Evolutionary conservation across 163 green algal genomes (phyloP).

Genomic region (Chlamydomonas reinhardtii): DNA sequence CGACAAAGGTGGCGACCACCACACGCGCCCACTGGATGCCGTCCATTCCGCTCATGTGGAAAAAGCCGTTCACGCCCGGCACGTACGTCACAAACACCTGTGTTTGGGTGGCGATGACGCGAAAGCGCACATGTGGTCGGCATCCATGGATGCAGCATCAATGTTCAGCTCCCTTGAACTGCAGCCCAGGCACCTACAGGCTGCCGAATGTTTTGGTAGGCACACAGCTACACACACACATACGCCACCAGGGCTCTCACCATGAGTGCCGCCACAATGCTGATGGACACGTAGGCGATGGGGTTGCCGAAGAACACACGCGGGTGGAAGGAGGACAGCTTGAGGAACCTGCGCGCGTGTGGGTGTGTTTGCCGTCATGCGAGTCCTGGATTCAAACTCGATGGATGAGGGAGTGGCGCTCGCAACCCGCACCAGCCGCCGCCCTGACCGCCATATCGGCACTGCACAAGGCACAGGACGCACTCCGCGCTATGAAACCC

Average conservation of each 20-base stretch:
- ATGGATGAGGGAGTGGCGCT: too few species aligned
- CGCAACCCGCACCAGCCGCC: too few species aligned
- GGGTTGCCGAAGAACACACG: conserved; percentile 55
- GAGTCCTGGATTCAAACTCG: too few species aligned
- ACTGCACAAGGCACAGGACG: too few species aligned
- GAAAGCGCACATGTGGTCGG: neutral
- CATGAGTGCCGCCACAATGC: conserved; percentile 8
- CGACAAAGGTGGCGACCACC: conserved; percentile 49
- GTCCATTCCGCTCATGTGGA: conserved; percentile 50
- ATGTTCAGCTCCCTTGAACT: too few species aligned
- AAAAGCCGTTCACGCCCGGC: conserved; percentile 55
- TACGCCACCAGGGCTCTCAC: neutral
- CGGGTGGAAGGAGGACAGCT: conserved; percentile 55
- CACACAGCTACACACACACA: neutral
- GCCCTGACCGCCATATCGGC: too few species aligned
- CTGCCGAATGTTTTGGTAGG: too few species aligned
- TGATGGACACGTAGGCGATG: neutral
- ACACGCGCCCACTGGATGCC: conserved; percentile 51
- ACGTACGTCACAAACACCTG: conserved; percentile 21
- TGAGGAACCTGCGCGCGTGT: conserved; percentile 42
- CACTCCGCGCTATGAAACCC: too few species aligned
- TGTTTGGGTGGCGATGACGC: neutral
- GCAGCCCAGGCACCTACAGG: too few species aligned
- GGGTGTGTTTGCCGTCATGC: too few species aligned
- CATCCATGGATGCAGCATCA: too few species aligned